These are phyloP conservation scores for Puccinia triticina DNA, from an alignment of 1,284 basidiomycete species.

Conservation along the genomic window DNA sequence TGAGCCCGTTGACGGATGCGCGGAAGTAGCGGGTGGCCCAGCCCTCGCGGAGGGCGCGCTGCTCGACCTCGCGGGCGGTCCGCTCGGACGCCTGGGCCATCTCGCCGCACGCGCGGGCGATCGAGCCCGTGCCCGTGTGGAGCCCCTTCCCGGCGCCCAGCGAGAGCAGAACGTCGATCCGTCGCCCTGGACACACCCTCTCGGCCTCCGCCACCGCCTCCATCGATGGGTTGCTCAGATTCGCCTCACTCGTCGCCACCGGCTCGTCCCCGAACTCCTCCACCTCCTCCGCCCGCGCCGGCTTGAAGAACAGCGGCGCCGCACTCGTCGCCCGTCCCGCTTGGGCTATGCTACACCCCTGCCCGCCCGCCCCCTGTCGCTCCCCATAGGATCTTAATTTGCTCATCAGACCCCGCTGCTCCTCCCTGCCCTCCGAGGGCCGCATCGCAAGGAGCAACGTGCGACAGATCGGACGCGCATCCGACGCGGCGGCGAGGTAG, in stretches of 20 bases:
- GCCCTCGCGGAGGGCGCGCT: constrained; percentile 12
- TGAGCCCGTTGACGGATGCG: constrained; percentile 2
- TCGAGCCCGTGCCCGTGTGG: neutral
- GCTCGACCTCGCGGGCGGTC: constrained; percentile 26
- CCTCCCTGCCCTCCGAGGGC: neutral
- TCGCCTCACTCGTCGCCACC: neutral
- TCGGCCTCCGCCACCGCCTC: constrained; percentile 37
- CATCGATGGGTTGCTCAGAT: constrained; percentile 31
- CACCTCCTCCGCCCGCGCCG: constrained; percentile 7
- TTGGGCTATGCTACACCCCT: constrained; percentile 49
- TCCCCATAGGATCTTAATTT: constrained; percentile 21
- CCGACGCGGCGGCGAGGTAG: constrained; percentile 26
- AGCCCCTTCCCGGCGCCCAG: constrained; percentile 40
- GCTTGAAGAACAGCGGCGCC: constrained; percentile 50
- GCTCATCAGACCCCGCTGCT: neutral
- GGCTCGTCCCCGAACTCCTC: neutral
- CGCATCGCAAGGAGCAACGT: constrained; percentile 41
- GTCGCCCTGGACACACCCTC: constrained; percentile 19
- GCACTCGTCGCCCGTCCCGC: constrained; percentile 53
- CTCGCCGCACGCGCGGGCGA: constrained; percentile 37
- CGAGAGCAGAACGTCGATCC: constrained; percentile 38
- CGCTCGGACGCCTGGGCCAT: constrained; percentile 33
- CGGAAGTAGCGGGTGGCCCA: constrained; percentile 28
- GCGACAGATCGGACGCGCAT: constrained; percentile 11
- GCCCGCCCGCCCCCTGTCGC: constrained; percentile 1